These are phyloP conservation scores for Erysimum cheiranthoides DNA, from an alignment of 345 rosid genomes.

Conservation along the genomic window DNA sequence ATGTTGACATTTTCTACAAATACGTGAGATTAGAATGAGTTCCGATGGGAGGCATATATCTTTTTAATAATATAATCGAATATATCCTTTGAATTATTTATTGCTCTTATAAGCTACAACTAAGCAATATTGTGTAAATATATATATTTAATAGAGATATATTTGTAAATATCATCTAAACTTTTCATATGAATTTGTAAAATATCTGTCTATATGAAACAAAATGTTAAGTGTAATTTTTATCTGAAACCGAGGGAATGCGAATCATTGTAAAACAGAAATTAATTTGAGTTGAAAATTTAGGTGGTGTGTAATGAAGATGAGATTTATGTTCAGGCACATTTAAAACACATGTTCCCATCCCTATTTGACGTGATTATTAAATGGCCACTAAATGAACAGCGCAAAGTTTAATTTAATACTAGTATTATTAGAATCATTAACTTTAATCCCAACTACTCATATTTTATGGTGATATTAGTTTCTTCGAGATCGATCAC, in stretches of 20 bases:
- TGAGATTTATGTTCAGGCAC: conserved; percentile 14
- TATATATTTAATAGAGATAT: not conserved
- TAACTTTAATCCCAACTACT: conserved; percentile 28
- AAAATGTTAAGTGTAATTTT: not conserved
- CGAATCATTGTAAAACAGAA: not conserved
- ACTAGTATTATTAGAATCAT: conserved; percentile 1
- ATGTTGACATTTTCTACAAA: not conserved
- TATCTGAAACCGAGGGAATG: not conserved
- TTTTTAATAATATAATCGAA: not conserved
- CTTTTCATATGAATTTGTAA: not conserved
- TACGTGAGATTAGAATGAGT: not conserved
- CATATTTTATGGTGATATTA: conserved; percentile 26
- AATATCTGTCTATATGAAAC: not conserved
- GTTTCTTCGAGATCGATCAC: conserved; percentile 25
- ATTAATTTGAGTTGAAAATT: not conserved
- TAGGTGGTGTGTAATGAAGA: conserved; percentile 28
- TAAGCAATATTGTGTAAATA: not conserved
- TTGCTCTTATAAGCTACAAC: not conserved
- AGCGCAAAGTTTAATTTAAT: conserved; percentile 27
- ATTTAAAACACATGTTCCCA: conserved; percentile 37
- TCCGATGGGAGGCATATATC: too few species aligned
- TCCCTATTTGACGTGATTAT: conserved; percentile 21
- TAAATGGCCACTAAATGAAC: conserved; percentile 46
- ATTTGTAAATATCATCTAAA: not conserved
- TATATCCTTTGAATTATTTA: not conserved